Evolutionary conservation across 2,329 filamentous ascomycete species (phyloP).

Genomic region (Teratosphaeria epicoccoides): DNA sequence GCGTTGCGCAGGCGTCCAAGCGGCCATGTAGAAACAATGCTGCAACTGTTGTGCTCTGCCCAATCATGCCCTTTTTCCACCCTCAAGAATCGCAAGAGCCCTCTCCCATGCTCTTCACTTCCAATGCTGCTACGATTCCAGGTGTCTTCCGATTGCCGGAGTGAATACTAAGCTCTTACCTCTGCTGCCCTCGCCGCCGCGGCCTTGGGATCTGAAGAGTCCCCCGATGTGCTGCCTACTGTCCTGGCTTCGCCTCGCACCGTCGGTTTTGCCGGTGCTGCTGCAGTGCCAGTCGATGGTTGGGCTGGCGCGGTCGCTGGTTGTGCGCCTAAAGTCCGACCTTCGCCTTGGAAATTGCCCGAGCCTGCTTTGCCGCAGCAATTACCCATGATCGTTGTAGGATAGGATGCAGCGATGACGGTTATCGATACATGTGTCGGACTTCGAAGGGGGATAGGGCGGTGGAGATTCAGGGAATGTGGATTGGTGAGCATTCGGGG

Average conservation of each 20-base stretch:
- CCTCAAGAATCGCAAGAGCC: no score
- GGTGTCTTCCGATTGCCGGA: background rate
- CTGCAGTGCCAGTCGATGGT: slow-evolving; percentile 31
- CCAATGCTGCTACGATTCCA: no score
- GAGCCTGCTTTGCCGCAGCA: slow-evolving; percentile 62
- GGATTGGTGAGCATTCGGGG: background rate
- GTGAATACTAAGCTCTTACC: slow-evolving; percentile 39
- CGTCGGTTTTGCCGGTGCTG: slow-evolving; percentile 32
- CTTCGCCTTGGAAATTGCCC: slow-evolving; percentile 60
- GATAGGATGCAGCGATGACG: slow-evolving; percentile 1
- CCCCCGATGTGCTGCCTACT: slow-evolving; percentile 42
- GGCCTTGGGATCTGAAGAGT: slow-evolving; percentile 48
- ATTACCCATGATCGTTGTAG: slow-evolving; percentile 58
- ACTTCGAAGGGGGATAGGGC: no score
- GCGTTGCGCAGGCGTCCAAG: background rate
- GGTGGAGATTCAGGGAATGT: background rate
- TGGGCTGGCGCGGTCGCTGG: slow-evolving; percentile 31
- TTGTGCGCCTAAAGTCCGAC: slow-evolving; percentile 57
- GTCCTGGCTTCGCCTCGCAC: slow-evolving; percentile 32
- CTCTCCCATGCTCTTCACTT: no score
- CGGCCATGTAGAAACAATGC: background rate
- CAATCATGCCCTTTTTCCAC: no score
- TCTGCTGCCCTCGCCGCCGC: slow-evolving; percentile 76
- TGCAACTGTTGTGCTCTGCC: no score
- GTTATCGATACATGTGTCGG: background rate